A percentile compares a stretch with the other conserved stretches of the same genome.
phyloP scores from a whole-genome alignment of 345 rosid genomes.

The Lepidium sativum region DNA sequence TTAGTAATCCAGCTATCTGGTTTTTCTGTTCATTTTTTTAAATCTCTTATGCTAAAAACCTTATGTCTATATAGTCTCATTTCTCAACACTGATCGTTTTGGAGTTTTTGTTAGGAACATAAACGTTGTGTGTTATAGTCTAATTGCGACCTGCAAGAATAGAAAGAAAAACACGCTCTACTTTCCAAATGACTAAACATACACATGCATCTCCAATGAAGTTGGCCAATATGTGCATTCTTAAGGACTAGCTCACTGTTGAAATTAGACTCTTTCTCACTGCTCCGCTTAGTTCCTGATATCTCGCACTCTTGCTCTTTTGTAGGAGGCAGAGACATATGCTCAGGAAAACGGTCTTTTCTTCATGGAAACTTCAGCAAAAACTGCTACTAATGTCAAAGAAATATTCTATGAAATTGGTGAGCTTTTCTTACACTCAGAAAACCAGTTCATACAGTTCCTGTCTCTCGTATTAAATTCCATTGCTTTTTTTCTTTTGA shows the following conservation, averaged over 20 bases:
- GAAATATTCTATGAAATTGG: conserved; percentile 92
- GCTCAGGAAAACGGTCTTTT: conserved; percentile 85
- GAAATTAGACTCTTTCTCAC: not conserved
- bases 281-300: conserved; percentile 1
- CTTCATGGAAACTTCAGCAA: conserved; percentile 98
- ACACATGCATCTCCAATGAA: not conserved
- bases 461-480: not conserved
- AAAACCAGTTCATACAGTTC: not conserved
- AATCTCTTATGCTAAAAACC: not conserved
- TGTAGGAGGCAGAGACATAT: conserved; percentile 82
- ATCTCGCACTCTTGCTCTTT: not conserved
- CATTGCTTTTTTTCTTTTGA: not conserved
- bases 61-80: not conserved
- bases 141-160: not conserved
- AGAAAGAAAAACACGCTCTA: not conserved
- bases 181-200: not conserved
- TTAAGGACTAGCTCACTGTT: not conserved
- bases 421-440: conserved; percentile 4
- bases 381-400: conserved; percentile 84
- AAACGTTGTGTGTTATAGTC: not conserved
- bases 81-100: not conserved
- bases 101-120: not conserved
- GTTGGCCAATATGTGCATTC: not conserved
- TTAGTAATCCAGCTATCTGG: not conserved
- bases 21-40: not conserved